Base-by-base conservation (phyloP, 345 rosid species). In the Euphorbia tirucalli region DNA sequence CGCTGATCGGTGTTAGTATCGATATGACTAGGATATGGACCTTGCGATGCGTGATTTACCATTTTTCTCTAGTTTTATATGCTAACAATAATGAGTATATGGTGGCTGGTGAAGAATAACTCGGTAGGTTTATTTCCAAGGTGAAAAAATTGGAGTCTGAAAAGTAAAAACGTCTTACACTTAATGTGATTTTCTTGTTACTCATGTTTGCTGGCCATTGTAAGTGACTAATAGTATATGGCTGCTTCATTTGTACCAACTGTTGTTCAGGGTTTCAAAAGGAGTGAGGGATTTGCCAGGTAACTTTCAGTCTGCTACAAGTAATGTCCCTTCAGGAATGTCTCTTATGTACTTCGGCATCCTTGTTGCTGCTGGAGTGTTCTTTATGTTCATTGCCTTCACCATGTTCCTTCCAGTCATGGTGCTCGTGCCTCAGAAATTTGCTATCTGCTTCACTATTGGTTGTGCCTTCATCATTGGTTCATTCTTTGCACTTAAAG, bases 381-480 rank as follows among this genome's bases (percentile, higher is more conserved):
- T 92, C 86, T 92, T 92, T 69, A 74, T 92, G 48, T 88, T 95
- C 78, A 83, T 92, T 8, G 91, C 97, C 63, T 92, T 95, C 72
- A 87, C 97, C 69, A 88, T 92, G 91, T 95, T 95, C 79, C 99
- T 95, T 66, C 97, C 99, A 0, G 86, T 92, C 73, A 92, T 92
- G 87, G 99, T 92, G 61, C 58, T 95, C 69, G 82, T 90, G 89
- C 97, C 99, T 27, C 97, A 95, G 90, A 95, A 92, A 65, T 95
- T 95, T 67, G 93, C 97, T 30, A 86, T 89, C 68, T 92, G 97
- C 83, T 92, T 95, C 77, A 92, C 97, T 31, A 74, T 92, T 32
- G 99, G 99, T 44, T 90, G 97, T 78, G 80, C 83, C 66, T 88
- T 94, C 70, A 94, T 92, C 71, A 85, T 92, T 61, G 92, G 89